Percentiles rank a stretch among this genome's conserved stretches.
Evolutionary conservation across 2,329 filamentous ascomycete genomes (phyloP).

Genomic region (Hypoxylon sp.): DNA sequence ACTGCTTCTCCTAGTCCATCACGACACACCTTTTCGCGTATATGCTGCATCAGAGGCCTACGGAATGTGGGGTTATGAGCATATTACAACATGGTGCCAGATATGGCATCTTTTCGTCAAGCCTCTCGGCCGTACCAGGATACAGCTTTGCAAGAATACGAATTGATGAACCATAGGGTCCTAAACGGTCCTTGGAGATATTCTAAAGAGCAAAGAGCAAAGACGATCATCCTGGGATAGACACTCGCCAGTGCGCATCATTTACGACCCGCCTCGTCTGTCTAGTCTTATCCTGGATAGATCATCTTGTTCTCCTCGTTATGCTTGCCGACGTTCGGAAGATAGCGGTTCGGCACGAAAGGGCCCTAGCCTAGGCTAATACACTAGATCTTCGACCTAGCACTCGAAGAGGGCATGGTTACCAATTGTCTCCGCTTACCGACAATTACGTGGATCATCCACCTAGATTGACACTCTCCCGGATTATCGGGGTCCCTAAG

Average conservation of each 20-base stretch:
- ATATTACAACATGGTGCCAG: conserved; percentile 1
- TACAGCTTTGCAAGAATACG: neutral
- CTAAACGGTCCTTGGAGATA: conserved; percentile 6
- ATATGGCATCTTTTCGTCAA: conserved; percentile 2
- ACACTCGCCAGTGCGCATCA: neutral
- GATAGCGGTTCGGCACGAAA: conserved; percentile 4
- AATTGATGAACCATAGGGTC: neutral
- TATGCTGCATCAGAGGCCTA: neutral
- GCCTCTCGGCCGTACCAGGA: neutral
- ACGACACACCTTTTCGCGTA: neutral
- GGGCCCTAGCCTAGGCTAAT: neutral
- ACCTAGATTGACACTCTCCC: neutral
- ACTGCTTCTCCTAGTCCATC: neutral
- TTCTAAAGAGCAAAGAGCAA: neutral
- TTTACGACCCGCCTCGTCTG: neutral
- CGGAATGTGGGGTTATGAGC: neutral
- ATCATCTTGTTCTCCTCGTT: neutral
- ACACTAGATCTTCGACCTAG: neutral
- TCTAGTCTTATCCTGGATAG: conserved; percentile 1
- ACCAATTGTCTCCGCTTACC: neutral
- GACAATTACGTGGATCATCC: neutral
- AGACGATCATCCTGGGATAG: neutral
- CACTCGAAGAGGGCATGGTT: neutral
- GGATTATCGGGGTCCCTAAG: neutral
- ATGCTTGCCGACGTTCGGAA: neutral